Evolutionary conservation across 768 basidiomycete genomes (phyloP).

Genomic region (Tricholoma bakamatsutake): DNA sequence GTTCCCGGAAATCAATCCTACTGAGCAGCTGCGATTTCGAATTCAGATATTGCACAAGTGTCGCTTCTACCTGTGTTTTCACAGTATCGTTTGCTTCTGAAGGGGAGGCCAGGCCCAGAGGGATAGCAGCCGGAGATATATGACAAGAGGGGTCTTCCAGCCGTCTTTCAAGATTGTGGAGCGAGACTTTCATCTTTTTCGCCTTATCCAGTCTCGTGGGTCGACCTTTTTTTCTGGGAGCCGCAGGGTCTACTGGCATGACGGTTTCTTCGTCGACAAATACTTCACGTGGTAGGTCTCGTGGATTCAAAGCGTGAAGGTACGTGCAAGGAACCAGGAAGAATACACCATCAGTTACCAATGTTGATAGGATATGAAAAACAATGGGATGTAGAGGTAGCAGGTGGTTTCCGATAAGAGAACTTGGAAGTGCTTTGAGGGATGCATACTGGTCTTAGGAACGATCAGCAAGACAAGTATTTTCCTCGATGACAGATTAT

Average conservation of each 20-base stretch:
- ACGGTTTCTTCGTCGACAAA: constrained; percentile 37
- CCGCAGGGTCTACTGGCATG: constrained; percentile 15
- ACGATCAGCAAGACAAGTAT: not conserved
- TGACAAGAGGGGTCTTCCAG: constrained; percentile 29
- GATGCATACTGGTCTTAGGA: constrained; percentile 50
- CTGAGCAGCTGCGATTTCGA: constrained; percentile 37
- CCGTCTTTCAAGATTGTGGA: constrained; percentile 46
- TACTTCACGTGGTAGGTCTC: constrained; percentile 65
- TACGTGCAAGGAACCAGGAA: constrained; percentile 53
- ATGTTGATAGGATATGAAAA: constrained; percentile 39
- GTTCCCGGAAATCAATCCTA: constrained; percentile 19
- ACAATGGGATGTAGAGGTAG: constrained; percentile 45
- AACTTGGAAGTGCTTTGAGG: constrained; percentile 43
- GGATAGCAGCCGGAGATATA: not conserved
- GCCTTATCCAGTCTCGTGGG: constrained; percentile 56
- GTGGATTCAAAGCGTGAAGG: constrained; percentile 49
- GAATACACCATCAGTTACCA: constrained; percentile 48
- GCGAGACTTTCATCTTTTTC: constrained; percentile 44
- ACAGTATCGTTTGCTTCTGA: not conserved
- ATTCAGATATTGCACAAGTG: constrained; percentile 30
- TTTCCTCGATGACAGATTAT: not conserved
- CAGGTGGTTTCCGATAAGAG: constrained; percentile 34
- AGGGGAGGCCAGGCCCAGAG: not conserved
- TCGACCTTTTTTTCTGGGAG: constrained; percentile 53
- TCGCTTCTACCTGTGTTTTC: not conserved